Evolutionary conservation across 1,284 basidiomycete species (phyloP).

Genomic region (Trichosporon coremiiforme): DNA sequence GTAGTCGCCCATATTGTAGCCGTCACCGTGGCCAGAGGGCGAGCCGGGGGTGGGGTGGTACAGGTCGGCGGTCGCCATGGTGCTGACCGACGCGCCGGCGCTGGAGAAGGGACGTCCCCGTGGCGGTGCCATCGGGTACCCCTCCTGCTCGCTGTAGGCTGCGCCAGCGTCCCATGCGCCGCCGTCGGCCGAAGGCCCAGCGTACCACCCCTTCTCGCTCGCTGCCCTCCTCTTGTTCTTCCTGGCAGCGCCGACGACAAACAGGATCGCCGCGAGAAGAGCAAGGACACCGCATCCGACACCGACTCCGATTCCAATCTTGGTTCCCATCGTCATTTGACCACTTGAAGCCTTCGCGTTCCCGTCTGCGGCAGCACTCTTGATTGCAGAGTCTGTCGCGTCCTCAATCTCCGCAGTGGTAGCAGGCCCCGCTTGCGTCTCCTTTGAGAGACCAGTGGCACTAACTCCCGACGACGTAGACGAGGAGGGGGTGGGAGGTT

Average conservation of each 20-base stretch:
- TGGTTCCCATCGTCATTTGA: constrained; percentile 28
- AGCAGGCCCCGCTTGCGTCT: constrained; percentile 7
- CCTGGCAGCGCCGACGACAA: constrained; percentile 38
- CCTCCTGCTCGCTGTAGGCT: constrained; percentile 42
- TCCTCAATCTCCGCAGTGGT: constrained; percentile 36
- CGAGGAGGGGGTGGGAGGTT: constrained; percentile 22
- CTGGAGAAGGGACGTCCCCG: constrained; percentile 35
- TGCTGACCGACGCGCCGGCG: constrained; percentile 37
- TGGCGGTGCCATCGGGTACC: constrained; percentile 36
- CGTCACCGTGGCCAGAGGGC: constrained; percentile 31
- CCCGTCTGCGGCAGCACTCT: constrained; percentile 3
- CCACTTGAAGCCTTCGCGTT: background rate
- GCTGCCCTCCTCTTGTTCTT: constrained; percentile 34
- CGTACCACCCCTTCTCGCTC: constrained; percentile 42
- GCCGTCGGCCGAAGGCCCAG: constrained; percentile 25
- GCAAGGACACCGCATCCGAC: constrained; percentile 44
- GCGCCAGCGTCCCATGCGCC: constrained; percentile 34
- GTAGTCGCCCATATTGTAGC: constrained; percentile 31
- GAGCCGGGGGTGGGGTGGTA: constrained; percentile 23
- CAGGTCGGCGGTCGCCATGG: constrained; percentile 52
- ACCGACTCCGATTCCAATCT: constrained; percentile 50
- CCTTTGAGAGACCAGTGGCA: background rate
- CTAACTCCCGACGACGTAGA: constrained; percentile 3
- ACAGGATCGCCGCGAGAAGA: constrained; percentile 42
- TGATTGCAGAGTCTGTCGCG: constrained; percentile 40